phyloP scores from a whole-genome alignment of 306 rosid genomes.

The Ammopiptanthus mongolicus region DNA sequence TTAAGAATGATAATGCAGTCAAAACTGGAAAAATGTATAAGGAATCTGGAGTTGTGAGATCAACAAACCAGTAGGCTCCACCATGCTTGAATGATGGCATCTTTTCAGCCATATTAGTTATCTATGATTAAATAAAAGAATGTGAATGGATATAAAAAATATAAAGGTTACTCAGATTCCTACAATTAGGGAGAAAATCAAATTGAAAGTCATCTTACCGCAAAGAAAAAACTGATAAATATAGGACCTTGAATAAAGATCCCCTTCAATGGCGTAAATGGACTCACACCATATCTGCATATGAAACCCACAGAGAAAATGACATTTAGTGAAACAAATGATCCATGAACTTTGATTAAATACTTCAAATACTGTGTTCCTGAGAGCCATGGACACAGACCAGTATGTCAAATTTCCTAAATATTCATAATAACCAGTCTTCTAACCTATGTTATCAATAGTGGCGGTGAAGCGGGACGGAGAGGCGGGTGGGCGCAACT shows the following conservation, averaged over 20 bases:
- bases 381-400: conserved; percentile 1
- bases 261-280: conserved; percentile 82
- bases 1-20: conserved; percentile 71
- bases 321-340: conserved; percentile 17
- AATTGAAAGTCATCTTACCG: conserved; percentile 52
- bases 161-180: conserved; percentile 4
- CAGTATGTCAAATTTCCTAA: background rate
- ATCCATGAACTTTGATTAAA: conserved; percentile 13
- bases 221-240: conserved; percentile 83
- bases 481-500: too few species aligned
- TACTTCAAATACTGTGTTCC: background rate
- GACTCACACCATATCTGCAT: conserved; percentile 74
- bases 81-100: conserved; percentile 87
- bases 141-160: conserved; percentile 23
- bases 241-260: conserved; percentile 72
- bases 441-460: background rate
- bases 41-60: conserved; percentile 79
- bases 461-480: too few species aligned
- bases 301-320: conserved; percentile 22
- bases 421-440: background rate
- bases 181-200: conserved; percentile 5
- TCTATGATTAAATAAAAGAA: conserved; percentile 42
- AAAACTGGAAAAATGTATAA: conserved; percentile 65
- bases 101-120: conserved; percentile 83
- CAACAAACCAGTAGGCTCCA: conserved; percentile 86